Base-by-base conservation (phyloP, 2,329 filamentous ascomycete species). In the Fusarium austroafricanum region DNA sequence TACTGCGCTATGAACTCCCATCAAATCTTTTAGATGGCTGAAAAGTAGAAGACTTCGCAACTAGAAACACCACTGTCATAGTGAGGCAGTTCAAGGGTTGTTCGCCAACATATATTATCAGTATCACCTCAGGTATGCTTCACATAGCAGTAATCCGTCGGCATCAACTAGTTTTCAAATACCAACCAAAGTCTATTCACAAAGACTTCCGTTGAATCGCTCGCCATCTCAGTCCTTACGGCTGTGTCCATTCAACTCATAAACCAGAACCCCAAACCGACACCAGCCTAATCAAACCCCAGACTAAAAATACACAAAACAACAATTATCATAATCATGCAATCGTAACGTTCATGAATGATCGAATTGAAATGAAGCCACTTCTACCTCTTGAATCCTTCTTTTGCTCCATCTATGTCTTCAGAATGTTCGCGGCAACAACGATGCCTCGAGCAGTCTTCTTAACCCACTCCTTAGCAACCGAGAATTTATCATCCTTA, bases 371-470 rank as follows among this genome's bases (percentile, higher is more conserved):
- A 63, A 10, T 6, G 5, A 67, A 43, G 7, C 5, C 3, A 15
- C 21, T 5, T 10, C 1, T 5, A 11, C 4, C 10, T 4, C 44
- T 10, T 4, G 14, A 5, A 9, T 0, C 14, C 10, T 29, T 10
- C n/a, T 7, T 7, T 1, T 3, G 21, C 18, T 5, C 15, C 2
- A 6, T 15, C 8, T 23, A 69, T 21, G 67, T 67, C 65, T 76
- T 77, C 15, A 80, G 63, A 2, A 79, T 79, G 18, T 77, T 76
- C 0, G 77, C 78, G 6, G 78, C 78, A 18, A 72, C 65, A 1
- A 77, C 56, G 31, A 80, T 80, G 0, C 75, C 78, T 0, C 72
- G 68, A 3, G 78, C 78, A 18, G 77, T 79, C 70, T 75, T 79
- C 8, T 66, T 66, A 2, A 80, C 76, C 78, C 78, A 80, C 42